phyloP scores from a whole-genome alignment of 2,329 filamentous ascomycete species.

The Aulographum hederae region DNA sequence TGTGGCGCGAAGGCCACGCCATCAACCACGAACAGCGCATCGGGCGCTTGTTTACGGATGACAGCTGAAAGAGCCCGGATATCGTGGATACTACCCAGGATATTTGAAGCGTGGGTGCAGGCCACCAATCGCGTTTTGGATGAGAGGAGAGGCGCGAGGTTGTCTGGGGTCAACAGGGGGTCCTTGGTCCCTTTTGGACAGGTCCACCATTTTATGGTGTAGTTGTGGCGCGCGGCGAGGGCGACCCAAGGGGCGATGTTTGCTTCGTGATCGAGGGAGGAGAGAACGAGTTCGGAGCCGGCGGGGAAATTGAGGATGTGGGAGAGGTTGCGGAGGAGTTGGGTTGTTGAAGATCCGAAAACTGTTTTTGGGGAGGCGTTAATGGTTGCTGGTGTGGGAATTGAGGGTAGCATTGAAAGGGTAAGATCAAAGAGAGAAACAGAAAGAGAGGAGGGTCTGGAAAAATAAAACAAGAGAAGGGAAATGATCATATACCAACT shows the following conservation, averaged over 20 bases:
- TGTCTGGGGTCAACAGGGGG: slow-evolving; percentile 38
- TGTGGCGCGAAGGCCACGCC: slow-evolving; percentile 64
- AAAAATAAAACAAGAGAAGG: no score
- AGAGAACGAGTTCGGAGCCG: slow-evolving; percentile 50
- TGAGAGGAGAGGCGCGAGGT: slow-evolving; percentile 40
- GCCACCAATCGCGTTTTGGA: slow-evolving; percentile 49
- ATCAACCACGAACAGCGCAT: slow-evolving; percentile 49
- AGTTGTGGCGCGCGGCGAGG: slow-evolving; percentile 40
- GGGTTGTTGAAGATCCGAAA: slow-evolving; percentile 56
- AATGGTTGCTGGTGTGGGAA: neutral
- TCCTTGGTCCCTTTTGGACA: slow-evolving; percentile 18
- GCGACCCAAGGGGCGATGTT: slow-evolving; percentile 59
- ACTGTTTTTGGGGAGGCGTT: slow-evolving; percentile 23
- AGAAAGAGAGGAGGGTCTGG: no score
- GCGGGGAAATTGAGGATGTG: slow-evolving; percentile 14
- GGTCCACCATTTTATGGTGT: slow-evolving; percentile 54
- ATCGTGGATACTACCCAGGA: slow-evolving; percentile 53
- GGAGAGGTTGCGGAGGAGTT: slow-evolving; percentile 52
- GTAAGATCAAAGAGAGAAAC: no score
- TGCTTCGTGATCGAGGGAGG: slow-evolving; percentile 58
- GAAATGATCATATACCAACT: slow-evolving; percentile 36
- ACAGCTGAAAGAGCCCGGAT: slow-evolving; percentile 33
- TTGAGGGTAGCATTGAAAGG: no score
- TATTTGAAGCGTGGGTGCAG: slow-evolving; percentile 57
- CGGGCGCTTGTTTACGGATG: slow-evolving; percentile 29